Base-by-base conservation (phyloP, 352 stramenopile species). In the Paralagenidium karlingii region DNA sequence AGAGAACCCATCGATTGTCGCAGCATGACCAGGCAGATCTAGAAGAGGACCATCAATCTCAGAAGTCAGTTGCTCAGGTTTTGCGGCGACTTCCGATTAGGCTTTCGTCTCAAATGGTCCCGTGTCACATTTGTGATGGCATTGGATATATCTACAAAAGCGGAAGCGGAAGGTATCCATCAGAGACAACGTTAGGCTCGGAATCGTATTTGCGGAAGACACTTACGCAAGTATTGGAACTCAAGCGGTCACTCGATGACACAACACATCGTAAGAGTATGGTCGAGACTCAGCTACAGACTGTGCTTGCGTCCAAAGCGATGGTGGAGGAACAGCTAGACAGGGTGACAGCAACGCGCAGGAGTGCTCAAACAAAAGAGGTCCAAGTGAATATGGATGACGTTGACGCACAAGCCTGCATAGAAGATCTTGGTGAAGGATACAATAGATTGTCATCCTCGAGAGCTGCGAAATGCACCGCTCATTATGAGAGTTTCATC, bases 401-500 rank as follows among this genome's bases (percentile, higher is more conserved):
- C 0, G 68, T 78, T 43, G 65, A 75, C 32, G 58, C 54, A n/a
- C n/a, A n/a, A n/a, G n/a, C n/a, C n/a, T n/a, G n/a, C n/a, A n/a
- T n/a, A n/a, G n/a, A n/a, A n/a, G n/a, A n/a, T n/a, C n/a, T n/a
- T 2, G 12, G 39, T 12, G 19, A 39, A 2, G 37, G 11, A 22
- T 26, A 33, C 20, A 36, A 18, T 27, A 33, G 24, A 9, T 22
- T 24, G 3, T 5, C 26, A 16, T 24, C 3, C 18, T 24, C 30
- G 7, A 45, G 48, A 26, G 44, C 40, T 30, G 60, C 51, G 7
- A 54, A 44, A 22, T 48, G 66, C 7, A 59, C 47, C 5, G 45
- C 44, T 18, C 68, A 78, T 38, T 80, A 82, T 42, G 68, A 82
- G 21, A 53, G 77, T n/a, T 50, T 82, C 12, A 80, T 82, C 24